These are phyloP conservation scores for Fusarium torreyae DNA, from an alignment of 2,329 filamentous ascomycete genomes.

Conservation along the genomic window DNA sequence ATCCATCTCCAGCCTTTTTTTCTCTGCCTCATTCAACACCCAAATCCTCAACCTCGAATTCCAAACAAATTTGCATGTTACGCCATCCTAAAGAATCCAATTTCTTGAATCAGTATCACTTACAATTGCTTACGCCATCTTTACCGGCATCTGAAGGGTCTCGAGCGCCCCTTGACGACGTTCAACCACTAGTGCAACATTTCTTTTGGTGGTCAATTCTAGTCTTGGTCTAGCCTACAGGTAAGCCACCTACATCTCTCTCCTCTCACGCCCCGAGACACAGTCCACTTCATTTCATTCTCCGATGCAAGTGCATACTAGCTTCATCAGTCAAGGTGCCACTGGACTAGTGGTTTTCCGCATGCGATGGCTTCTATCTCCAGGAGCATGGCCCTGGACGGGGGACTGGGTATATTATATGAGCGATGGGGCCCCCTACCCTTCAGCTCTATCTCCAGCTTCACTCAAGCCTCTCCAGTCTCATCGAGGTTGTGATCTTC, in stretches of 20 bases:
- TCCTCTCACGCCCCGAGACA: slow-evolving; percentile 41
- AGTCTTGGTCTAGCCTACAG: slow-evolving; percentile 37
- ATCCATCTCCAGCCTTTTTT: slow-evolving; percentile 25
- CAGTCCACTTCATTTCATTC: slow-evolving; percentile 46
- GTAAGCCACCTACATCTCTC: slow-evolving; percentile 44
- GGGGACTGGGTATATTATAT: slow-evolving; percentile 44
- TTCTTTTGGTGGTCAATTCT: slow-evolving; percentile 37
- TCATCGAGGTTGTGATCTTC: slow-evolving; percentile 30
- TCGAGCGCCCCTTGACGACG: slow-evolving; percentile 13
- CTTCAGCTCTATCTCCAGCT: slow-evolving; percentile 8
- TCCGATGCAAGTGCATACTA: slow-evolving; percentile 37
- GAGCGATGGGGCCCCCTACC: slow-evolving; percentile 37
- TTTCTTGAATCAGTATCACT: slow-evolving; percentile 25
- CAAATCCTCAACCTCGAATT: slow-evolving; percentile 19
- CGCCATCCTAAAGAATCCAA: slow-evolving; percentile 41
- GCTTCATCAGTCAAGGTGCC: slow-evolving; percentile 40
- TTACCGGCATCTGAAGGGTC: slow-evolving; percentile 16
- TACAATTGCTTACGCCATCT: slow-evolving; percentile 18
- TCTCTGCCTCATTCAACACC: slow-evolving; percentile 17
- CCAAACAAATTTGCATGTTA: slow-evolving; percentile 26
- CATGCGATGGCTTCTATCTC: slow-evolving; percentile 36
- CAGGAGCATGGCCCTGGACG: slow-evolving; percentile 25
- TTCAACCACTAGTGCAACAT: slow-evolving; percentile 33
- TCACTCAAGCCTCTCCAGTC: slow-evolving; percentile 24
- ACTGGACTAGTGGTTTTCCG: slow-evolving; percentile 45